Evolutionary conservation across 352 stramenopile genomes (phyloP), one percentile per base, ranked within the genome.

Genomic region (Phytophthora sojae): DNA sequence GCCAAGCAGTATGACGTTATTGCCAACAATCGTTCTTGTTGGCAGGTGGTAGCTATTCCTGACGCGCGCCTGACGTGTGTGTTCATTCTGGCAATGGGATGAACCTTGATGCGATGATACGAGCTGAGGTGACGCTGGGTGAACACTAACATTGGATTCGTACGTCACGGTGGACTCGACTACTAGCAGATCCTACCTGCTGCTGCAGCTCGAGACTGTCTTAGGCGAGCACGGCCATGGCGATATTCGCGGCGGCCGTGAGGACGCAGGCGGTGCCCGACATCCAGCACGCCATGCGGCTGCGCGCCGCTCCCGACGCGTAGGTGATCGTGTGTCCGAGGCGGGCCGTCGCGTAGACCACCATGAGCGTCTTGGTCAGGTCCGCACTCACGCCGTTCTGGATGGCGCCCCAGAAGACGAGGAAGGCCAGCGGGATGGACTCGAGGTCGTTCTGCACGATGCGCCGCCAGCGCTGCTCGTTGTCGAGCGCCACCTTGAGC

Each of bases 371-470:
- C 64, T 73, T 70, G 35, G 62, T 82, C 8, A 88, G 70, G 32
- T 65, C 45, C 32, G 76, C 57, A 49, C 78, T 77, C 54, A 79
- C 76, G 2, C 74, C 75, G 17, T 80, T 79, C 9, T 81, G 57
- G 37, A 89, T 80, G 17, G 75, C 65, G 8, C 64, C 75, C 39
- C 57, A 75, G 49, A 86, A 88, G 23, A 88, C 61, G 2, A 83
- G 37, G 21, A 88, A 64, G 23, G 76, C 73, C 15, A 91, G 26
- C 19, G 83, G 82, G 19, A 90, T 83, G 35, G 82, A 86, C 69
- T 89, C 82, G 26, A 88, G 50, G 56, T 90, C 82, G 70, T 91
- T 91, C 56, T 76, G 65, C 51, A 88, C 65, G 59, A 91, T 91
- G 47, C 79, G 77, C 15, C 77, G 70, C 80, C 83, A 91, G 15